phyloP scores from a whole-genome alignment of 164 flowering plant genomes.

The Cinnamomum chago region DNA sequence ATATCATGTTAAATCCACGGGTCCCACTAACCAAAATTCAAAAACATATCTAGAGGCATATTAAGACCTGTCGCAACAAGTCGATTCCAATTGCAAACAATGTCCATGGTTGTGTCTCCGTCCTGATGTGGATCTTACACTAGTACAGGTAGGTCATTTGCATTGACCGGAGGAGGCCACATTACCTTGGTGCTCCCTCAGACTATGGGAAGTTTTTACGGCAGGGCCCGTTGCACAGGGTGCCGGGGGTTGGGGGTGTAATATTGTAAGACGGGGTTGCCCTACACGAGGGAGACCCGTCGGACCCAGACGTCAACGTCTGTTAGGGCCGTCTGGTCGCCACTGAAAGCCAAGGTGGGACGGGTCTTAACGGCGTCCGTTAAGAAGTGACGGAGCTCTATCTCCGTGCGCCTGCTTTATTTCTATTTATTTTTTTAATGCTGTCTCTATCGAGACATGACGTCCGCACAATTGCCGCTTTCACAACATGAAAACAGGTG shows the following conservation, averaged over 20 bases:
- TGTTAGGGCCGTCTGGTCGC: background rate
- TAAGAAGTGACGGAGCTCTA: conserved; percentile 8
- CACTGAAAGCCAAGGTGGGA: conserved; percentile 6
- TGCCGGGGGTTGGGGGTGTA: background rate
- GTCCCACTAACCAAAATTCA: too few relatives aligned
- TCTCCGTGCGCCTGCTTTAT: background rate
- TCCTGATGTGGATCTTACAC: too few relatives aligned
- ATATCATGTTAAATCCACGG: too few relatives aligned
- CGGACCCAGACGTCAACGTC: conserved; percentile 10
- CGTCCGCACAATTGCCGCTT: conserved; percentile 20
- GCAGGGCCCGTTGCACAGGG: too few relatives aligned
- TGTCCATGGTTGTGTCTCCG: too few relatives aligned
- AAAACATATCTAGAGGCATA: too few relatives aligned
- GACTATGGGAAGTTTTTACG: background rate
- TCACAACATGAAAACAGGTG: conserved; percentile 15
- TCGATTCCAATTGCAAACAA: too few relatives aligned
- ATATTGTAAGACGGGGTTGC: background rate
- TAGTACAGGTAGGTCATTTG: too few relatives aligned
- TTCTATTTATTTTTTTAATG: background rate
- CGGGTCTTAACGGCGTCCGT: background rate
- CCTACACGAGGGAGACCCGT: conserved; percentile 11
- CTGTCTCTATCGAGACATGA: conserved; percentile 24
- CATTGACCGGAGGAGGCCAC: too few relatives aligned
- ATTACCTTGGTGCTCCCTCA: too few relatives aligned
- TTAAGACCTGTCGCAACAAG: too few relatives aligned